Percentiles rank a stretch among this genome's conserved stretches.
Conservation (phyloP, 805 yeast species). For the Candida schatavii region DNA sequence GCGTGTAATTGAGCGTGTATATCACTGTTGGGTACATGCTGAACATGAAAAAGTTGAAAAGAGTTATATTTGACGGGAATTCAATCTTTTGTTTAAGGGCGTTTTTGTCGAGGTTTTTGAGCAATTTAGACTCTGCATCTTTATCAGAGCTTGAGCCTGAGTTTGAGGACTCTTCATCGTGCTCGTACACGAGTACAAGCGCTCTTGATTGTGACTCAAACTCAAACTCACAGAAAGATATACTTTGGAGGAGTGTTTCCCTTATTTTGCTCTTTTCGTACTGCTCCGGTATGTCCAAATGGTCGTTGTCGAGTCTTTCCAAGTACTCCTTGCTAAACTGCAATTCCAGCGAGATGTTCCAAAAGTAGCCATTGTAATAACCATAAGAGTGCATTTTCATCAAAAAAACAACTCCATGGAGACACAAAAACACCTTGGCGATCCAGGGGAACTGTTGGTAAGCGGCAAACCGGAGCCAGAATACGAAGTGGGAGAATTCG, state of each 20-base stretch:
- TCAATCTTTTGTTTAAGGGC: constrained; percentile 14
- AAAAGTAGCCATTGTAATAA: constrained; percentile 86
- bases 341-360: constrained; percentile 59
- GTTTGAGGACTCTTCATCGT: neutral
- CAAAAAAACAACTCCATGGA: constrained; percentile 81
- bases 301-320: constrained; percentile 30
- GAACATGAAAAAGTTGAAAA: constrained; percentile 66
- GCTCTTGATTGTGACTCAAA: constrained; percentile 52
- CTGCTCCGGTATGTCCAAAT: constrained; percentile 15
- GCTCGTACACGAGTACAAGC: constrained; percentile 14
- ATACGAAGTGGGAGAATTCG: constrained; percentile 52
- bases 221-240: constrained; percentile 72
- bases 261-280: constrained; percentile 22
- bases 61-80: constrained; percentile 74
- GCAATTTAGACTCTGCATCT: neutral
- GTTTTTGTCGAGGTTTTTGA: constrained; percentile 5
- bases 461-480: constrained; percentile 58
- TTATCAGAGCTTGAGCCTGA: neutral
- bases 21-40: constrained; percentile 89
- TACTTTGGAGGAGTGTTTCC: constrained; percentile 43
- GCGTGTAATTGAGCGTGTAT: constrained; percentile 78
- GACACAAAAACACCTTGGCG: constrained; percentile 76
- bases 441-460: constrained; percentile 73
- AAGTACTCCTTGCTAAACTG: constrained; percentile 45
- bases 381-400: constrained; percentile 97